Percentiles rank a stretch among this genome's conserved stretches.
Evolutionary conservation across 306 rosid species (phyloP).

Genomic region (Leucaena leucocephala): DNA sequence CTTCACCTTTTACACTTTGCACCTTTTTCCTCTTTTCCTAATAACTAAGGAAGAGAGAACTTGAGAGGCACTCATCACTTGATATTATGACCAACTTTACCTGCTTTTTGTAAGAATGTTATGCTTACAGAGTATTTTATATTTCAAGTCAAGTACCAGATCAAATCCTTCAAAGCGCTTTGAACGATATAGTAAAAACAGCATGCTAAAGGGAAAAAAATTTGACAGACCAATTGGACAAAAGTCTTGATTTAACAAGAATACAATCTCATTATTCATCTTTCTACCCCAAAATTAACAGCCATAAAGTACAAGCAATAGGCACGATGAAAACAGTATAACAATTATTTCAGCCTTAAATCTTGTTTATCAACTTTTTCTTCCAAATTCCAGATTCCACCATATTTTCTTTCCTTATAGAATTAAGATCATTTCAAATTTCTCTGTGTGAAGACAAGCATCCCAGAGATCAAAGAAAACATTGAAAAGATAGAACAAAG

Average conservation of each 20-base stretch:
- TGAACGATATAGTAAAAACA: background rate
- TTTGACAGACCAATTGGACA: background rate
- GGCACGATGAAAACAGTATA: background rate
- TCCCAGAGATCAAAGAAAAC: background rate
- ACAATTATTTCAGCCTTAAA: background rate
- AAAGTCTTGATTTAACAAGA: background rate
- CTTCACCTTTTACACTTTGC: background rate
- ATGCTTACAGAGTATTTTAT: background rate
- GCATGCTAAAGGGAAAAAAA: background rate
- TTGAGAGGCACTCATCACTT: background rate
- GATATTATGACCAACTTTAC: background rate
- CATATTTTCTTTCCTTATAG: background rate
- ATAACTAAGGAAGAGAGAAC: background rate
- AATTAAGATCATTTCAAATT: background rate
- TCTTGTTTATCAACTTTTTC: background rate
- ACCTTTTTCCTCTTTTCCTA: background rate
- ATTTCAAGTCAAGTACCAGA: background rate
- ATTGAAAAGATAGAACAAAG: slow-evolving; percentile 8
- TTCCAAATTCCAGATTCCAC: background rate
- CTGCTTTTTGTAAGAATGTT: background rate
- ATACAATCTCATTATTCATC: background rate
- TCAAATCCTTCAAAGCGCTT: background rate
- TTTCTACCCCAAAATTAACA: background rate
- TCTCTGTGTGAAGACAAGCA: background rate
- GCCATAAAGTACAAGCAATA: background rate